Evolutionary conservation across 140 eudicot species (phyloP), one percentile per base, ranked within the genome.

Genomic region (Oenanthe javanica): DNA sequence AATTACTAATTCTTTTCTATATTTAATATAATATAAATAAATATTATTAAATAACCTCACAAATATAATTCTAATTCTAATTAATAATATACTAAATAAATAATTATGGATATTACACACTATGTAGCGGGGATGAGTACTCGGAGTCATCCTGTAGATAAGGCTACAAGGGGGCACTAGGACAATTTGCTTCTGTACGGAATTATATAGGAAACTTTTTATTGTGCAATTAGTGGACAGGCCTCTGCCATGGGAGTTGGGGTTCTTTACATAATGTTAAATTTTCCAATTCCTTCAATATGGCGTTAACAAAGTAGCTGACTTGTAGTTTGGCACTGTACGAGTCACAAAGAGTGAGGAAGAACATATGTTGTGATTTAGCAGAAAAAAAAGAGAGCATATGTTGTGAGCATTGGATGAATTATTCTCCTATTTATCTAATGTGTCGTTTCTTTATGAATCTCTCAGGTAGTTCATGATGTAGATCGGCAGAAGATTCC

Each of bases 401-500:
- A 46, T 75, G 19, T 47, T 74, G 45, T 4, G 57, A 25, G 46
- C 21, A 47, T 49, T 49, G 38, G 42, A n/a, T 47, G 78, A 75
- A 45, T 11, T n/a, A 13, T 49, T 76, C 52, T 70, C 36, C 40
- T 83, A 66, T 36, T 64, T 11, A 71, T 83, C 63, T 83, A 59
- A 83, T 45, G 70, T 55, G 25, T 43, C 47, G 52, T 64, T 74
- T 54, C 45, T 72, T 78, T 63, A 46, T 45, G 61, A 49, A 48
- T 77, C 55, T 75, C 79, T 47, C 25, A 94, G 98, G 94, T 94
- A 72, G 94, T 94, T 84, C 96, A 94, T 78, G 98, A 94, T 82
- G 97, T 94, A 43, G 98, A 94, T 72, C 81, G 97, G 64, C 98
- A 94, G 84, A 94, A 87, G 83, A 84, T 90, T 82, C 93, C 98